These are phyloP conservation scores for Parastagonospora avenae DNA, from an alignment of 2,329 filamentous ascomycete genomes.

Conservation along the genomic window DNA sequence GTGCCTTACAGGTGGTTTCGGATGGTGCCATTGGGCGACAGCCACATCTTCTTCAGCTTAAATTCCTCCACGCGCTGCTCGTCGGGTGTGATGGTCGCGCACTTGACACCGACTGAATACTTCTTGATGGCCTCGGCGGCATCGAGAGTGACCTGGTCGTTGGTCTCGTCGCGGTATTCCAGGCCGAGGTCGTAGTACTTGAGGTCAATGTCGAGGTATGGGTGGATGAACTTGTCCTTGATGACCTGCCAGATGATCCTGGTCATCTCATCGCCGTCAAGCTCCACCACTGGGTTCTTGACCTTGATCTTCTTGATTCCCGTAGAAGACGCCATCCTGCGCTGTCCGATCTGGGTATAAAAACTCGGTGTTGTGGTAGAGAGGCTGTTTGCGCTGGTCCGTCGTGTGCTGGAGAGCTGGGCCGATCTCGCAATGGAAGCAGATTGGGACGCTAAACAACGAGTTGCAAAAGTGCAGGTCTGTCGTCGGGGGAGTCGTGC, in stretches of 20 bases:
- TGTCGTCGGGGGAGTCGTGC: slow-evolving; percentile 26
- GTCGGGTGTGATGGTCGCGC: slow-evolving; percentile 97
- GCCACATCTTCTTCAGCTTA: slow-evolving; percentile 99
- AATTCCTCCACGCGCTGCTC: slow-evolving; percentile 97
- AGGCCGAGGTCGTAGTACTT: slow-evolving; percentile 98
- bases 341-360: slow-evolving; percentile 20
- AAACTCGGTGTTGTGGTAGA: slow-evolving; percentile 8
- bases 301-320: slow-evolving; percentile 99
- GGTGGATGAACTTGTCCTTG: slow-evolving; percentile 98
- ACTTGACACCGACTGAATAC: slow-evolving; percentile 98
- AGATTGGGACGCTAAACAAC: slow-evolving; percentile 30
- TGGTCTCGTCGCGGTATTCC: slow-evolving; percentile 92
- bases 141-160: slow-evolving; percentile 94
- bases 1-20: slow-evolving; percentile 63
- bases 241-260: slow-evolving; percentile 99
- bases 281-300: slow-evolving; percentile 97
- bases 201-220: slow-evolving; percentile 95
- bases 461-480: slow-evolving; percentile 37
- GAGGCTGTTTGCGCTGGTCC: slow-evolving; percentile 13
- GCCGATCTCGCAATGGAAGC: slow-evolving; percentile 25
- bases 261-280: slow-evolving; percentile 96
- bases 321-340: slow-evolving; percentile 49
- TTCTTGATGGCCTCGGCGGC: slow-evolving; percentile 98
- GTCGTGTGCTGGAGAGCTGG: slow-evolving; percentile 21
- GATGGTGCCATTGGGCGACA: slow-evolving; percentile 92